phyloP scores from a whole-genome alignment of 192 early-diverging fungal genomes.

The Tieghemiomyces parasiticus region DNA sequence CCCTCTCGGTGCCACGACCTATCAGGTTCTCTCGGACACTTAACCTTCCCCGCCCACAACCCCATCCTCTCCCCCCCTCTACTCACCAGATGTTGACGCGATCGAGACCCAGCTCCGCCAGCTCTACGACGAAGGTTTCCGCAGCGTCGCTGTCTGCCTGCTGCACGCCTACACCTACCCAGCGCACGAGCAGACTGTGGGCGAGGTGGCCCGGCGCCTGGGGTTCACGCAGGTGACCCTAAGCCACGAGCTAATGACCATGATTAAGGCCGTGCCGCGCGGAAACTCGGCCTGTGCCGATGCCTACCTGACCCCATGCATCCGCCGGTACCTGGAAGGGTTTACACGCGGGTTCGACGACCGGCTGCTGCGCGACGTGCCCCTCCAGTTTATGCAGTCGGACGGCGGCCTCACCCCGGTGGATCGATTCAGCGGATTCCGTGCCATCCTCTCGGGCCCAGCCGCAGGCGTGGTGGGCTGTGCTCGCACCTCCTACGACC shows the following conservation, averaged over 20 bases:
- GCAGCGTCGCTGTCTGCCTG: slow-evolving; percentile 81
- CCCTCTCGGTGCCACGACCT: too few species aligned
- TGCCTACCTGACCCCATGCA: slow-evolving; percentile 88
- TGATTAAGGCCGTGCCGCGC: slow-evolving; percentile 90
- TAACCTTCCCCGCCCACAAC: too few species aligned
- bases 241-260: slow-evolving; percentile 70
- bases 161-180: slow-evolving; percentile 91
- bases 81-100: slow-evolving; percentile 32
- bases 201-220: slow-evolving; percentile 43
- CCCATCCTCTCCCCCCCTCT: too few species aligned
- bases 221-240: slow-evolving; percentile 81
- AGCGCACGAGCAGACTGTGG: slow-evolving; percentile 65
- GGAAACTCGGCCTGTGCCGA: slow-evolving; percentile 81
- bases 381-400: slow-evolving; percentile 93
- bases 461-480: slow-evolving; percentile 92
- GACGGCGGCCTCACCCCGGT: slow-evolving; percentile 91
- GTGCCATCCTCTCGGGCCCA: slow-evolving; percentile 86
- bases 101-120: slow-evolving; percentile 41
- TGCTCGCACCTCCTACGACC: slow-evolving; percentile 34
- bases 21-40: too few species aligned
- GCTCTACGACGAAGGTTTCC: slow-evolving; percentile 53
- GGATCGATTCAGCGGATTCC: slow-evolving; percentile 67
- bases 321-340: slow-evolving; percentile 68
- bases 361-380: slow-evolving; percentile 30
- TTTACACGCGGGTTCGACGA: slow-evolving; percentile 82